phyloP scores from a whole-genome alignment of 768 basidiomycete species.

The Mycena capillaripes region DNA sequence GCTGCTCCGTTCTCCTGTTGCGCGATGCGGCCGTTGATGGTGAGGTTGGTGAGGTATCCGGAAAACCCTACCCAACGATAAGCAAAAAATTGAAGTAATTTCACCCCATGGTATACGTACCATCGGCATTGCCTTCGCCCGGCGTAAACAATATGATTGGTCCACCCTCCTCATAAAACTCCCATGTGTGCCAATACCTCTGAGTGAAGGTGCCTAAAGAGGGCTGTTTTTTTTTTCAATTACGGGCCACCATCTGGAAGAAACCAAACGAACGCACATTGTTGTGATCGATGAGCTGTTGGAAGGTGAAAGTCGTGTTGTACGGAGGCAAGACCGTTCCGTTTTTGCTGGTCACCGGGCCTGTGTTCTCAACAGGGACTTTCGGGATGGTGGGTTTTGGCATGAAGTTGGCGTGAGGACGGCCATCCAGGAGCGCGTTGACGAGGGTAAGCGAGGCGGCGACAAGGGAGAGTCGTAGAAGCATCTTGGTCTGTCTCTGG shows the following conservation, averaged over 20 bases:
- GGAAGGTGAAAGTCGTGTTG: constrained; percentile 66
- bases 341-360: constrained; percentile 58
- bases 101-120: constrained; percentile 43
- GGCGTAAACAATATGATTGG: constrained; percentile 77
- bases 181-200: constrained; percentile 79
- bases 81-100: background rate
- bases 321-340: constrained; percentile 61
- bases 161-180: constrained; percentile 73
- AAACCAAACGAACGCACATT: constrained; percentile 34
- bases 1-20: constrained; percentile 75
- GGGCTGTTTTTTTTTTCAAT: constrained; percentile 48
- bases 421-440: constrained; percentile 52
- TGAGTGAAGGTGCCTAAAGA: constrained; percentile 82
- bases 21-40: constrained; percentile 75
- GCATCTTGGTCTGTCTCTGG: constrained; percentile 26
- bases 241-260: background rate
- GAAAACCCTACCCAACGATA: constrained; percentile 51
- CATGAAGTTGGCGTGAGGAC: constrained; percentile 57
- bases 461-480: constrained; percentile 25
- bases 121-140: constrained; percentile 72
- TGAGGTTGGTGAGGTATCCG: constrained; percentile 74
- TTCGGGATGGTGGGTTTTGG: constrained; percentile 54
- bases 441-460: constrained; percentile 33
- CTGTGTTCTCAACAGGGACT: constrained; percentile 43
- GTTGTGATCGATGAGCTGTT: constrained; percentile 69